A percentile compares a stretch with the other conserved stretches of the same genome.
Evolutionary conservation across 2,329 filamentous ascomycete genomes (phyloP).

Genomic region (Colletotrichum paranaense): DNA sequence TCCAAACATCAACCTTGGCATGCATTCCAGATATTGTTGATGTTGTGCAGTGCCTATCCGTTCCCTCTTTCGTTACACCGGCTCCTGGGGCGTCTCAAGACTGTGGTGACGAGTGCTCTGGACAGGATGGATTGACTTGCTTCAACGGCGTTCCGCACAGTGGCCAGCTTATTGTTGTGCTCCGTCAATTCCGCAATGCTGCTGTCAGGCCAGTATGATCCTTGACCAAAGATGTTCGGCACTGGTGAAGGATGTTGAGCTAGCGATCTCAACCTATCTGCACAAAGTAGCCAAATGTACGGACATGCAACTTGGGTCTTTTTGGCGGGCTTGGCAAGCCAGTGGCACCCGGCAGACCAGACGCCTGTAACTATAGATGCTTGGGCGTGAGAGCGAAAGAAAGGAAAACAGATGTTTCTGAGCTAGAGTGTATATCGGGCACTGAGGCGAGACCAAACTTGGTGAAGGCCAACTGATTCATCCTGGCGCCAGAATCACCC

Average conservation of each 20-base stretch:
- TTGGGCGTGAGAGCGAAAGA: background rate
- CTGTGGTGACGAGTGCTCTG: too few species aligned
- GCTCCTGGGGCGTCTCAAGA: background rate
- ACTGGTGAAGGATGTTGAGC: background rate
- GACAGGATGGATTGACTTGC: background rate
- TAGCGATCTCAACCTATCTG: background rate
- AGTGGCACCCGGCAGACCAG: background rate
- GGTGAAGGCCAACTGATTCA: background rate
- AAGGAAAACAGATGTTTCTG: background rate
- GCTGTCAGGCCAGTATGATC: background rate
- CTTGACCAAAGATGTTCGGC: background rate
- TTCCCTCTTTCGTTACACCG: background rate
- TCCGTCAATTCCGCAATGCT: background rate
- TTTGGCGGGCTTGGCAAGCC: background rate
- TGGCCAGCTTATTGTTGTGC: background rate
- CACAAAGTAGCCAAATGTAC: background rate
- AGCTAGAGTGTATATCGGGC: background rate
- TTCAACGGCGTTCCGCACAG: background rate
- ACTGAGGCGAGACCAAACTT: background rate
- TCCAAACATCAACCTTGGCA: constrained; percentile 1
- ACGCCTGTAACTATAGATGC: background rate
- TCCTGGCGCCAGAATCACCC: background rate
- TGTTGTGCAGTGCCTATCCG: background rate
- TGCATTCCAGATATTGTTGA: background rate
- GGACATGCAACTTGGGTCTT: background rate